Evolutionary conservation across 148 eudicot species (phyloP).

Genomic region (Rhododendron simsii): DNA sequence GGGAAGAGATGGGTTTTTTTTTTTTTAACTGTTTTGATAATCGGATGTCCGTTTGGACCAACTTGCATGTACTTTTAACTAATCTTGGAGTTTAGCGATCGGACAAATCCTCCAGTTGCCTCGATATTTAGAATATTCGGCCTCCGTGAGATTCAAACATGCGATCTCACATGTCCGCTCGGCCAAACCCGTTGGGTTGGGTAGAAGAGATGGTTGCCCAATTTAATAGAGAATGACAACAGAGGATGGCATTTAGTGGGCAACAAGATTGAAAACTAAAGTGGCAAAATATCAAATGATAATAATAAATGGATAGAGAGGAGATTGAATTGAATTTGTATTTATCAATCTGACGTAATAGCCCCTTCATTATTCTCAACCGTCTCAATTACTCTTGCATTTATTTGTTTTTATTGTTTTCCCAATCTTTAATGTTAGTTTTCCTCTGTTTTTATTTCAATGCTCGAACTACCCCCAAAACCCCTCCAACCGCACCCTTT

Average conservation of each 20-base stretch:
- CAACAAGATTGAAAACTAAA: not conserved
- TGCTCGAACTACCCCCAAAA: conserved; percentile 27
- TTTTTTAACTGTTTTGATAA: not conserved
- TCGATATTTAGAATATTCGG: too few species aligned
- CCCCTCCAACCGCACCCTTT: not conserved
- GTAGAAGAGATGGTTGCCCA: not conserved
- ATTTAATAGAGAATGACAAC: conserved; percentile 1
- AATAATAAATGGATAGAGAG: not conserved
- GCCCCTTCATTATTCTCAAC: conserved; percentile 52
- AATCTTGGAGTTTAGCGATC: too few species aligned
- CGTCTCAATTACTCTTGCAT: conserved; percentile 70
- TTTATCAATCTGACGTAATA: conserved; percentile 64
- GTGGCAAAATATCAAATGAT: not conserved
- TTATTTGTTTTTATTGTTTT: conserved; percentile 51
- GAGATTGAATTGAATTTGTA: conserved; percentile 37
- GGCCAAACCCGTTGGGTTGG: not conserved
- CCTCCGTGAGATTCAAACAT: not conserved
- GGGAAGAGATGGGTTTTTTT: not conserved
- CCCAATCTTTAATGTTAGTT: conserved; percentile 28
- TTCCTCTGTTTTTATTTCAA: conserved; percentile 20
- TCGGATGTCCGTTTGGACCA: too few species aligned
- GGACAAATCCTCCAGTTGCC: too few species aligned
- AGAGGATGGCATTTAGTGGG: conserved; percentile 4
- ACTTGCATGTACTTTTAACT: too few species aligned
- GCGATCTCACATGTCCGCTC: not conserved